These are phyloP conservation scores for Collybia nuda DNA, from an alignment of 768 basidiomycete genomes.

Conservation along the genomic window DNA sequence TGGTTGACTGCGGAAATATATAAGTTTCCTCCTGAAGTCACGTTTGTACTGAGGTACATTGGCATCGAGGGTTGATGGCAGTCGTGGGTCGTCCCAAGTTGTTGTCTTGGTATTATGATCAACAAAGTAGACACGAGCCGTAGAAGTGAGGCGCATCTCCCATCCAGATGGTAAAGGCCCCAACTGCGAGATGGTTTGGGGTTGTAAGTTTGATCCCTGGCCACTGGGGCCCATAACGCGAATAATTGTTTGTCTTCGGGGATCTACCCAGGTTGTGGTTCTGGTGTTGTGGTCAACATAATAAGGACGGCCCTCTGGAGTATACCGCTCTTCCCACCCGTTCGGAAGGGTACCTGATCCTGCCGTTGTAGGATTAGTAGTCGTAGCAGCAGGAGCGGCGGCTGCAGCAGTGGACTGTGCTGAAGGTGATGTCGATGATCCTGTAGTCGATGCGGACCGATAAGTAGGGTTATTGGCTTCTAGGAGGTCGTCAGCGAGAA, in stretches of 20 bases:
- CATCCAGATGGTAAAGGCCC: constrained; percentile 97
- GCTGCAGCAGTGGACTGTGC: constrained; percentile 24
- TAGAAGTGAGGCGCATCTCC: constrained; percentile 99
- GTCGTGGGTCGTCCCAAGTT: constrained; percentile 98
- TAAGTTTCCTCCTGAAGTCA: constrained; percentile 98
- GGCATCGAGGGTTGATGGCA: constrained; percentile 92
- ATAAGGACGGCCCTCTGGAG: constrained; percentile 96
- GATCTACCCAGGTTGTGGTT: constrained; percentile 99
- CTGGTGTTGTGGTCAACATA: constrained; percentile 99
- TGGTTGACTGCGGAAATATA: constrained; percentile 98
- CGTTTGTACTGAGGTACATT: constrained; percentile 99
- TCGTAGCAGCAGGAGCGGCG: constrained; percentile 35
- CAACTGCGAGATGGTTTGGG: constrained; percentile 94
- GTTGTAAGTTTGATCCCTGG: constrained; percentile 84
- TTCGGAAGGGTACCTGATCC: constrained; percentile 89
- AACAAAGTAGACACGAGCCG: constrained; percentile 98
- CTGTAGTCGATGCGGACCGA: constrained; percentile 25
- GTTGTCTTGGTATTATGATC: constrained; percentile 99
- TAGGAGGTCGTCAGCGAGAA: constrained; percentile 85
- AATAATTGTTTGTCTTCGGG: constrained; percentile 93
- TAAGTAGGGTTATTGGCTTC: constrained; percentile 59
- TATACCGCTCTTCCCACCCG: constrained; percentile 99
- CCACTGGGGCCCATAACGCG: constrained; percentile 96
- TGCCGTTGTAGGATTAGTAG: constrained; percentile 52
- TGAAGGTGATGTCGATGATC: constrained; percentile 7